Evolutionary conservation across 306 rosid species (phyloP).

Genomic region (Quercus engelmannii): DNA sequence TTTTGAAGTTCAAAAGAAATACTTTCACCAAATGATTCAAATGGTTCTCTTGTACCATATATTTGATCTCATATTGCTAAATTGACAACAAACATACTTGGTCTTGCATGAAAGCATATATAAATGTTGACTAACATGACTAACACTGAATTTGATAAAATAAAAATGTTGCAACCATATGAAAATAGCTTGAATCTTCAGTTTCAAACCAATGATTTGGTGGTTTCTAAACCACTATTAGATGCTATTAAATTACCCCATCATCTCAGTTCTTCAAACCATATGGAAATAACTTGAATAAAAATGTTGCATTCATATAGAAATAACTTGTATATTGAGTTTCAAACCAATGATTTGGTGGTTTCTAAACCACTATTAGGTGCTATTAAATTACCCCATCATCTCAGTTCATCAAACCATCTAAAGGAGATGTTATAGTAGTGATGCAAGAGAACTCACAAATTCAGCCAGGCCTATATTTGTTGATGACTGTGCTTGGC

Average conservation of each 20-base stretch:
- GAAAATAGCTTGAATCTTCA: neutral
- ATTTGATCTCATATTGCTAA: no score
- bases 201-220: neutral
- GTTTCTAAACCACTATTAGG: neutral
- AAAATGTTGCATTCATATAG: neutral
- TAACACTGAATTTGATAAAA: no score
- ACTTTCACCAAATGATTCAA: neutral
- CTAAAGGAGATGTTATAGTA: neutral
- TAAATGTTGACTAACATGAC: neutral
- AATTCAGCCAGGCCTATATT: slow-evolving; percentile 90
- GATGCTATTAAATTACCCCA: neutral
- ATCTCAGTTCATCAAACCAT: no score
- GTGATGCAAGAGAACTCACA: slow-evolving; percentile 49
- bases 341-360: neutral
- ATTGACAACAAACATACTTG: no score
- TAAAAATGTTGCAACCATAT: neutral
- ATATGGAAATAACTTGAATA: no score
- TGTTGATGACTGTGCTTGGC: slow-evolving; percentile 45
- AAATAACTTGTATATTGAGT: neutral
- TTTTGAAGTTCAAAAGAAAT: neutral
- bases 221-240: neutral
- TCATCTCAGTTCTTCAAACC: no score
- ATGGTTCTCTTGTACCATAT: neutral
- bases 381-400: neutral
- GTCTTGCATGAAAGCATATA: neutral